Percentiles rank a stretch among this genome's conserved stretches.
These are phyloP conservation scores for Udeniomyces megalosporus DNA, from an alignment of 768 basidiomycete species.

Conservation along the genomic window DNA sequence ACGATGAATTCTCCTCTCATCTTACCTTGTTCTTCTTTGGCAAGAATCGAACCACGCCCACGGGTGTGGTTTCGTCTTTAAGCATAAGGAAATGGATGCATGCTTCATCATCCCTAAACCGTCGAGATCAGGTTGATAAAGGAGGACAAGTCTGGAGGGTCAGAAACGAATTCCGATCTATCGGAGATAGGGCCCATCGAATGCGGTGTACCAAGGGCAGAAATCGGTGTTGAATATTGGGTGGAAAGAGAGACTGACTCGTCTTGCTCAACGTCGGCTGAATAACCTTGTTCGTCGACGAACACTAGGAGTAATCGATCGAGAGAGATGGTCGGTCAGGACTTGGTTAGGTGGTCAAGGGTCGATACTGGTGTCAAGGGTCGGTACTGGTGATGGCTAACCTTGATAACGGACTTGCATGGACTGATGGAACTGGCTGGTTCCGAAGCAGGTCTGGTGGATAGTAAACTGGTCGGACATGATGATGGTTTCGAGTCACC, in stretches of 20 bases:
- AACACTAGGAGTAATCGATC: constrained; percentile 35
- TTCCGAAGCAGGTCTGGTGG: not conserved
- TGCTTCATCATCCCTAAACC: constrained; percentile 57
- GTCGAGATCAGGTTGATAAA: constrained; percentile 21
- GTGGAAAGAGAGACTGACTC: constrained; percentile 35
- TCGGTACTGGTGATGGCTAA: not conserved
- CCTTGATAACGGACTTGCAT: constrained; percentile 35
- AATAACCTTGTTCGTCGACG: constrained; percentile 51
- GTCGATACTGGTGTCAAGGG: not conserved
- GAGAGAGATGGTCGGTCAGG: not conserved
- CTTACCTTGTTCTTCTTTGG: constrained; percentile 6
- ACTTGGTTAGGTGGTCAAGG: not conserved
- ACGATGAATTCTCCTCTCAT: not conserved
- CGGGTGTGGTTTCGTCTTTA: constrained; percentile 21
- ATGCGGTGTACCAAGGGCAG: too few species aligned
- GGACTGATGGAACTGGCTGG: constrained; percentile 46
- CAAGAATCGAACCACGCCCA: constrained; percentile 6
- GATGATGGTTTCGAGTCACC: not conserved
- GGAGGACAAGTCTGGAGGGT: not conserved
- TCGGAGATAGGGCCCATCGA: too few species aligned
- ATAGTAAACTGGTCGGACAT: not conserved
- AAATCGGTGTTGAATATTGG: not conserved
- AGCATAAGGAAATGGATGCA: constrained; percentile 7
- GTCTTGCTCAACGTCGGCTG: constrained; percentile 59
- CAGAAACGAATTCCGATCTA: not conserved